Base-by-base conservation (phyloP, 2,329 filamentous ascomycete genomes). In the Trichoderma polysporum region DNA sequence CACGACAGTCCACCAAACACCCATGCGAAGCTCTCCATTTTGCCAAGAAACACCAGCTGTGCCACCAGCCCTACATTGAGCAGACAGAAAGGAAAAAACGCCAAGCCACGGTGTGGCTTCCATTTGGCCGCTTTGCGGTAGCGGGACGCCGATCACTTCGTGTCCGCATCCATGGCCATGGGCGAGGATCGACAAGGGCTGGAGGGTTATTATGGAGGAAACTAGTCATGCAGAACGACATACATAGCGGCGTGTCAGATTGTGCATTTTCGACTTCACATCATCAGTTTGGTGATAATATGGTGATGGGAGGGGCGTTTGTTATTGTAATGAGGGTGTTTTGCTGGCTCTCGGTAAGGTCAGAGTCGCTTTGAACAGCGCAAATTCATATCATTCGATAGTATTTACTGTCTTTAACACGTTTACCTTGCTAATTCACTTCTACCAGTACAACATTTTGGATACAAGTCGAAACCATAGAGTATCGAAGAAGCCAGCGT, bases 161-260 rank as follows among this genome's bases (percentile, higher is more conserved):
- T 59, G 37, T 59, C 56, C 56, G 37, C 56, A 41, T 57, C 53
- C 56, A 31, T 45, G 37, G 37, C 56, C 37, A 37, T 61, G 41
- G 29, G 58, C 58, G 9, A 12, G 2, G 60, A 63, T 63, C 60
- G 49, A 29, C 60, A 29, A 53, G 49, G 13, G 54, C 54, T 57
- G 53, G 53, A 57, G 57, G 22, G 17, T 25, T 50, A 27, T 25
- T 31, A 25, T 41, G 25, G 33, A 22, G 49, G 47, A 15, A 31
- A 25, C 60, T 63, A 63, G 35, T 12, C 22, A 53, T 54, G 60
- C 60, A 37, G 49, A 29, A 63, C 54, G 60, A 63, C 49, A 53
- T 53, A 54, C 49, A 37, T 39, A 33, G 49, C n/a, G 17, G n/a
- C 17, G n/a, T 53, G 47, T 19, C 31, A 39, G 15, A 31, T 2